A percentile compares a stretch with the other conserved stretches of the same genome.
These are phyloP conservation scores for Aphanomyces stellatus DNA, from an alignment of 352 stramenopile species.

Conservation along the genomic window DNA sequence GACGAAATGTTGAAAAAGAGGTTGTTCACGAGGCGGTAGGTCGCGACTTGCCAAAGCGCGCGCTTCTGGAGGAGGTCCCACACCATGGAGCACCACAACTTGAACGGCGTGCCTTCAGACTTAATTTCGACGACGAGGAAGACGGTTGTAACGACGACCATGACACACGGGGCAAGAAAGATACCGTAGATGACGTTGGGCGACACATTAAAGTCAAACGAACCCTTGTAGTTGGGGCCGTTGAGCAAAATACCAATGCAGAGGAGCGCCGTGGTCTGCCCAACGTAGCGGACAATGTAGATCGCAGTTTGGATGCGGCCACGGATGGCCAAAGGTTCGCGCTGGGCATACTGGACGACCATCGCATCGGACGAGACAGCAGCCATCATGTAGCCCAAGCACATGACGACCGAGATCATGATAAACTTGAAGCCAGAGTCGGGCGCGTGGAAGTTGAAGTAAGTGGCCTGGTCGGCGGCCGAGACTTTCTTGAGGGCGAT, in stretches of 20 bases:
- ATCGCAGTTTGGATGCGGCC: conserved; percentile 47
- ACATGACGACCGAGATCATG: conserved; percentile 24
- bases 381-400: conserved; percentile 34
- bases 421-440: not conserved
- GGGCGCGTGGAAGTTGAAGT: not conserved
- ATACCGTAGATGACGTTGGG: conserved; percentile 32
- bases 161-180: conserved; percentile 10
- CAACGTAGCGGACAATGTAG: conserved; percentile 31
- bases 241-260: conserved; percentile 44
- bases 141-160: not conserved
- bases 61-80: conserved; percentile 23
- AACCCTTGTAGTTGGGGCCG: conserved; percentile 36
- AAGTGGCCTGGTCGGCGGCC: not conserved
- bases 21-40: conserved; percentile 63
- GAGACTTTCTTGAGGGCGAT: not conserved
- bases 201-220: conserved; percentile 40
- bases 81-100: not conserved
- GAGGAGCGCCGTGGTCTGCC: conserved; percentile 35
- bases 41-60: conserved; percentile 61
- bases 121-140: not conserved
- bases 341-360: conserved; percentile 39
- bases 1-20: conserved; percentile 44
- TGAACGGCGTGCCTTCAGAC: not conserved
- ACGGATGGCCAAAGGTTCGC: conserved; percentile 42
- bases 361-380: conserved; percentile 35